phyloP scores from a whole-genome alignment of 2,329 filamentous ascomycete genomes.

The Botryotinia narcissicola region DNA sequence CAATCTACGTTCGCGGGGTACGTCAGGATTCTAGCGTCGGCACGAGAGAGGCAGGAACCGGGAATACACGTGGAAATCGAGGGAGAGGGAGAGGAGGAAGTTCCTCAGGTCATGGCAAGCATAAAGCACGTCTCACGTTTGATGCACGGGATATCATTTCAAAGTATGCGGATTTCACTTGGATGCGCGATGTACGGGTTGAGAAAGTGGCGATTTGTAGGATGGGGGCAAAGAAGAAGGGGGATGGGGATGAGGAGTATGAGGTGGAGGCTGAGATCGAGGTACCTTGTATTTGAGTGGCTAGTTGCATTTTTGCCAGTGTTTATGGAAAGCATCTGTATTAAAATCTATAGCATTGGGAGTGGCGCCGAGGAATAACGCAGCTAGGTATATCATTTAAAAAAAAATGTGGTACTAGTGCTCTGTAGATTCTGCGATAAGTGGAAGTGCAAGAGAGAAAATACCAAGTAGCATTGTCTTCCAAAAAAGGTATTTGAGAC shows the following conservation, averaged over 20 bases:
- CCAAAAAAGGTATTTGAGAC: background rate
- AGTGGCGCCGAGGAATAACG: background rate
- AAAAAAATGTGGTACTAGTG: background rate
- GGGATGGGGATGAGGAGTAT: slow-evolving; percentile 34
- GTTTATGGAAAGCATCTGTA: too few species aligned
- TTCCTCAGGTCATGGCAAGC: slow-evolving; percentile 33
- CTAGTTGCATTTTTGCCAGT: background rate
- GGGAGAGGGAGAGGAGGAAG: background rate
- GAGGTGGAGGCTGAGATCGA: slow-evolving; percentile 32
- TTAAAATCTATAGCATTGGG: background rate
- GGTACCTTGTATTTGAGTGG: slow-evolving; percentile 23
- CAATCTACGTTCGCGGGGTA: slow-evolving; percentile 61
- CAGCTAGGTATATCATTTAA: background rate
- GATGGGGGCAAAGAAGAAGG: slow-evolving; percentile 72
- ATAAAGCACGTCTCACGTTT: slow-evolving; percentile 41
- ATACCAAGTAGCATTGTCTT: background rate
- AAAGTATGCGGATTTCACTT: slow-evolving; percentile 62
- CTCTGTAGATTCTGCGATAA: background rate
- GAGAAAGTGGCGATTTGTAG: slow-evolving; percentile 74
- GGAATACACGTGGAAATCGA: background rate
- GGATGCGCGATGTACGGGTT: slow-evolving; percentile 67
- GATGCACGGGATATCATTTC: slow-evolving; percentile 57
- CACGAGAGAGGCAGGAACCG: slow-evolving; percentile 29
- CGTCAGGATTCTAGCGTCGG: background rate
- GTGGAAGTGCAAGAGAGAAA: background rate